Conservation (phyloP, 257 asterid genomes). For the Linderniella brevidens region DNA sequence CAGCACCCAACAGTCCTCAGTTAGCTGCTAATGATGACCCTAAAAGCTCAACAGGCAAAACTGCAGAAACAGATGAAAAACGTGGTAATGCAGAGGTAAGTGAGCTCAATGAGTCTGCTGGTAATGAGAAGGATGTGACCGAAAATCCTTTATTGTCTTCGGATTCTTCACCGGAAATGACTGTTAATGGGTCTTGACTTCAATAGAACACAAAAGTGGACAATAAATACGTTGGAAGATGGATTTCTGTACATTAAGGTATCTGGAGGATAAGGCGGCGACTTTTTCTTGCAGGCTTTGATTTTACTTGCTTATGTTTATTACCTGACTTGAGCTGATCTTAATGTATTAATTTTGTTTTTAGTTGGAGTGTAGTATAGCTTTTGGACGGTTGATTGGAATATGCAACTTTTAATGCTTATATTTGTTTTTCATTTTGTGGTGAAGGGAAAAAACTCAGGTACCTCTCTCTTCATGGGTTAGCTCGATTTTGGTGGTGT, state of each 20-base stretch:
- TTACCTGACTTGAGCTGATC: no score
- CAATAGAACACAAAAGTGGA: no score
- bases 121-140: conserved; percentile 31
- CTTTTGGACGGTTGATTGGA: no score
- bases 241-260: conserved; percentile 70
- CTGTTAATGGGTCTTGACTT: conserved; percentile 32
- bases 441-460: no score
- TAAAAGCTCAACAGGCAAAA: conserved; percentile 1
- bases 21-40: conserved; percentile 17
- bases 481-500: no score
- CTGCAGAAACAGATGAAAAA: conserved; percentile 16
- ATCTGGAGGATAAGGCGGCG: conserved; percentile 18
- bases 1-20: conserved; percentile 15
- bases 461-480: no score
- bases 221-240: conserved; percentile 16
- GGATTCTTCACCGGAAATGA: conserved; percentile 68
- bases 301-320: no score
- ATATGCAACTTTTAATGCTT: no score
- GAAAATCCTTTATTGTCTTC: conserved; percentile 35
- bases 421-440: no score
- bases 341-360: no score
- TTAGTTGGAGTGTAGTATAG: no score
- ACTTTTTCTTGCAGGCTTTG: conserved; percentile 11
- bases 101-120: conserved; percentile 23
- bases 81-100: conserved; percentile 26